phyloP scores from a whole-genome alignment of 306 rosid species.

The Carpinus fangiana region DNA sequence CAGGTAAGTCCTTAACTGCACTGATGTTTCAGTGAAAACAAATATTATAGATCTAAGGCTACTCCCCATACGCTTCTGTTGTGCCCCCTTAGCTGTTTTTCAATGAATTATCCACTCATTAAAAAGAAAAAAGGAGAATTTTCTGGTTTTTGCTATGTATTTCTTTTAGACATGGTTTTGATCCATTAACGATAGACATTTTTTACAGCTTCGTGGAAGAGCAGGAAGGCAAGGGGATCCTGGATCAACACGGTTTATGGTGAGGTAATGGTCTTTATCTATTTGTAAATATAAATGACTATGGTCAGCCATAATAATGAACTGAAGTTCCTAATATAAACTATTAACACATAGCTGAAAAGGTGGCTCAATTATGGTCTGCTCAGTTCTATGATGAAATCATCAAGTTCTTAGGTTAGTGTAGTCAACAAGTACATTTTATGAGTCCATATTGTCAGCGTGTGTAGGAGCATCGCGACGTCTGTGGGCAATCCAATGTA shows the following conservation, averaged over 20 bases:
- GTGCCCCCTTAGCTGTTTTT: not conserved
- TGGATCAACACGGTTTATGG: constrained; percentile 97
- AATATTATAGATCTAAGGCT: constrained; percentile 21
- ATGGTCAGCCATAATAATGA: not conserved
- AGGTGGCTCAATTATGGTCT: not conserved
- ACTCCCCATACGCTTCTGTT: not conserved
- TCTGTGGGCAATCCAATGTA: too few relatives aligned
- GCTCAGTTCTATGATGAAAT: not conserved
- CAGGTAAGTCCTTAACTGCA: constrained; percentile 57
- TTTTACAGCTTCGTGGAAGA: constrained; percentile 91
- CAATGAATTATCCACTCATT: not conserved
- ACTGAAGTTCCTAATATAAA: not conserved
- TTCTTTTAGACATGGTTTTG: constrained; percentile 24
- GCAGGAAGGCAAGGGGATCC: constrained; percentile 99
- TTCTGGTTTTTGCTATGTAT: not conserved
- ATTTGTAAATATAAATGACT: not conserved
- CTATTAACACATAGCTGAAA: not conserved
- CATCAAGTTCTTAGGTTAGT: not conserved
- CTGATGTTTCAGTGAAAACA: constrained; percentile 4
- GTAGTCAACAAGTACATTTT: too few relatives aligned
- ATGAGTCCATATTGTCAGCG: too few relatives aligned
- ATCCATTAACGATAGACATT: constrained; percentile 22
- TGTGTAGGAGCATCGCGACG: too few relatives aligned
- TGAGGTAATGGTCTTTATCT: constrained; percentile 52
- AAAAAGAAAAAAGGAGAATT: not conserved